Base-by-base conservation (phyloP, 768 basidiomycete species). In the Hygrophoropsis aurantiaca region DNA sequence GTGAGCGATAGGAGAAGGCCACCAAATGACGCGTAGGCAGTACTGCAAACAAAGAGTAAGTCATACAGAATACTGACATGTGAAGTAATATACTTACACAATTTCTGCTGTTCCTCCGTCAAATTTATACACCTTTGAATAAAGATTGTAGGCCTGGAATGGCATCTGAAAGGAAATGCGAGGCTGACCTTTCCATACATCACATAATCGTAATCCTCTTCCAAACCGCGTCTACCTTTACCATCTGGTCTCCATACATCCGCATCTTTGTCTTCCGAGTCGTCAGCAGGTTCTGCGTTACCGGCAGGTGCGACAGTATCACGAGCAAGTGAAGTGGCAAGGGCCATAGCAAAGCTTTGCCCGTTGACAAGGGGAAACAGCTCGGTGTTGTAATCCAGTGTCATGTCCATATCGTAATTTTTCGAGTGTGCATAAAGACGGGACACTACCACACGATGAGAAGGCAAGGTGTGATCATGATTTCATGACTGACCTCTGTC, bases 151-250 rank as follows among this genome's bases (percentile, higher is more conserved):
- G 25, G 6, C 25, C 19, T 3, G 16, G 26, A n/a, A 8, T 24
- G 23, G 18, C 19, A 8, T 7, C 23, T 19, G 16, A n/a, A 21
- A 21, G 34, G 10, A 46, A 10, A 21, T 39, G 52, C 38, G 35
- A 37, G 25, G 10, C 54, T 49, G 54, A 94, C 93, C 84, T 94
- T 98, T 25, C 95, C 95, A 65, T 91, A 94, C 94, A 97, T 97
- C 55, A 99, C 95, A 74, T 98, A 99, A 61, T 97, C 94, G 60
- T 93, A 99, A 55, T 98, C 94, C 49, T 93, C 88, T 53, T 97
- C 95, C 21, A 99, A 65, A 10, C 85, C 94, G 62, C 80, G 77
- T 55, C 75, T 78, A 11, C 80, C 90, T 68, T 85, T 93, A 30
- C 85, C 85, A 60, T 90, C 90, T 42, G 90, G 90, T 59, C 90